phyloP scores from a whole-genome alignment of 1,284 basidiomycete genomes.

The Sphaerobolus stellatus region DNA sequence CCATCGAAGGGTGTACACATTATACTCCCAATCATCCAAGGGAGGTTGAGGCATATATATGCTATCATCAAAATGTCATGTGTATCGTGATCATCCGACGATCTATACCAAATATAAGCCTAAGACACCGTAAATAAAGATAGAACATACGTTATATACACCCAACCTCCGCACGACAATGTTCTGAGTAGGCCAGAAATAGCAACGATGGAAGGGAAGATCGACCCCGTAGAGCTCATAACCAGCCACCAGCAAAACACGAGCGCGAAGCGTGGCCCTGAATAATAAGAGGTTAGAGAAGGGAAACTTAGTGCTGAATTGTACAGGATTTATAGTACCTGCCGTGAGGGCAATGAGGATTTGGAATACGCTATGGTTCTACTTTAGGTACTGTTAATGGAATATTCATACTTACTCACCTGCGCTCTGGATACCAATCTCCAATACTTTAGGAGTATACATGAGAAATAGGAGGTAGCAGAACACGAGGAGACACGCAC shows the following conservation, averaged over 20 bases:
- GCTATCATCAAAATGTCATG: conserved; percentile 91
- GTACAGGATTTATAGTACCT: conserved; percentile 54
- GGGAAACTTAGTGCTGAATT: no score
- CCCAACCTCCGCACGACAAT: conserved; percentile 88
- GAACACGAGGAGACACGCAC: conserved; percentile 45
- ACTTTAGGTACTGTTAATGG: background rate
- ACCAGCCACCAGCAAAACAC: conserved; percentile 74
- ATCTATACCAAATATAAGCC: conserved; percentile 25
- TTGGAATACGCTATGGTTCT: conserved; percentile 65
- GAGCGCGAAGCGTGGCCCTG: conserved; percentile 78
- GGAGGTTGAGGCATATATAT: conserved; percentile 77
- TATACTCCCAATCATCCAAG: conserved; percentile 85
- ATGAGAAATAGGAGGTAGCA: background rate
- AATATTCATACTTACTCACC: background rate
- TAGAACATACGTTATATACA: conserved; percentile 70
- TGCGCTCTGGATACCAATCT: conserved; percentile 89
- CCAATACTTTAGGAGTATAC: conserved; percentile 55
- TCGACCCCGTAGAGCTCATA: conserved; percentile 44
- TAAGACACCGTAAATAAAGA: background rate
- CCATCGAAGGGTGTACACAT: conserved; percentile 51
- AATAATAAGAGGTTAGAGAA: no score
- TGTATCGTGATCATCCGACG: conserved; percentile 73
- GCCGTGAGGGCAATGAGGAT: conserved; percentile 86
- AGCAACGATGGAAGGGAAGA: conserved; percentile 57
- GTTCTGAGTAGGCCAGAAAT: conserved; percentile 74